Evolutionary conservation across 2,329 filamentous ascomycete species (phyloP), one percentile per base, ranked within the genome.

Genomic region (Ophiocordyceps camponoti-floridani): DNA sequence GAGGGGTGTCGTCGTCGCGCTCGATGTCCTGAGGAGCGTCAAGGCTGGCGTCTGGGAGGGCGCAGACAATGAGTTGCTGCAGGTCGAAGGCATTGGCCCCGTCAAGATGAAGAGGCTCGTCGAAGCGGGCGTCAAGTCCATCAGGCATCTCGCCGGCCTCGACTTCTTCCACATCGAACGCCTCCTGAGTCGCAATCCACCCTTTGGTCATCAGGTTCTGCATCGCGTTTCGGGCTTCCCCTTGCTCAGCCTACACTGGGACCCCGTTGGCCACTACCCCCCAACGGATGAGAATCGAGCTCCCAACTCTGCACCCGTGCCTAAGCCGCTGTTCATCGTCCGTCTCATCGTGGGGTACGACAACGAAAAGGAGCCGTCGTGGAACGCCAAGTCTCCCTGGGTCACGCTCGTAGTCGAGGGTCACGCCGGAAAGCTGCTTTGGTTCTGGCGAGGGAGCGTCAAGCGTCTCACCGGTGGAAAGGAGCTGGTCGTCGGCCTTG

Each of bases 11-110:
- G 73, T 73, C 27, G 77, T 79, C 48, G 82, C 82, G 6, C 69
- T 96, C 2, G 82, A 89, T 54, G 70, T 96, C 6, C 73, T 82
- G 42, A 73, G 89, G 46, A 86, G 84, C 50, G 64, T 96, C 44
- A 73, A 76, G 19, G 83, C 87, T 2, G 75, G 73, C 1, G 68
- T 70, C 1, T 94, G 88, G 91, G 91, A 98, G 54, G 78, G 82
- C 31, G 83, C 79, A 2, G 75, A 84, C 0, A 68, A 82, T 19
- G 84, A 95, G 51, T 72, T 98, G 54, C 82, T 82, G 48, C 89
- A 96, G 58, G 71, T 98, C 2, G 77, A 84, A 0, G 74, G 78
- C 3, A 74, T 96, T 48, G 91, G 91, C 0, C 67, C 77, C 4
- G 84, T 79, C 1, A 73, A 75, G n/a, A 77, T 84, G 50, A 73